Base-by-base conservation (phyloP, 495 filamentous ascomycete species). In the Aspergillus haitiensis region DNA sequence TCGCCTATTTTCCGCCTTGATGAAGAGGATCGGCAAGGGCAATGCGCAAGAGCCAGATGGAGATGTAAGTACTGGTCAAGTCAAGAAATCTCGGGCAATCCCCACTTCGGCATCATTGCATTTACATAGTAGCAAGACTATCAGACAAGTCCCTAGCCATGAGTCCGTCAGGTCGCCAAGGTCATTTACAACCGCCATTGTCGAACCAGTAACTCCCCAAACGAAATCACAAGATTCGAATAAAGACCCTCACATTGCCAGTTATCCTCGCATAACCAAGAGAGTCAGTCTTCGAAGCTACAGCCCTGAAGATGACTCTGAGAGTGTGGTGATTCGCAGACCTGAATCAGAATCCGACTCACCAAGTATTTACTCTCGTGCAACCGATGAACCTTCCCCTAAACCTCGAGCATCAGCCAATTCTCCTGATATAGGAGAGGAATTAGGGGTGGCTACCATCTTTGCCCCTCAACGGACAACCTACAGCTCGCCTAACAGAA, bases 1-100 rank as follows among this genome's bases (percentile, higher is more conserved):
- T 27, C 82, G 87, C 33, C 74, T 93, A 35, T 92, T 89, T 64
- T 86, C 86, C 3, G 90, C 89, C 0, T 73, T 93, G 61, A 86
- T 91, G 81, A 86, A 84, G 62, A 82, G 84, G 32, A 81, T 90
- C 48, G 75, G 79, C 37, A 66, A 66, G 52, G 56, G 72, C 59
- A 55, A 60, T 21, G 45, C 64, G 2, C 34, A 67, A 49, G 65
- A 69, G 42, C 31, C 64, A 4, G 70, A 77, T 18, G 67, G 74
- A 58, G 71, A 75, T 15, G 62, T 73, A 3, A 35, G 68, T 7
- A 51, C 67, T 42, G 72, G 73, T 21, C 68, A 64, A 35, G 71
- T 78, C 15, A 67, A 71, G 37, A 65, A 68, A 53, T 70, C 70
- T 55, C 67, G 64, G 35, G 68, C 60, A 27, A 51, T 73, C 48